These are phyloP conservation scores for Neurospora sp. DNA, from an alignment of 2,329 filamentous ascomycete species.

Conservation along the genomic window DNA sequence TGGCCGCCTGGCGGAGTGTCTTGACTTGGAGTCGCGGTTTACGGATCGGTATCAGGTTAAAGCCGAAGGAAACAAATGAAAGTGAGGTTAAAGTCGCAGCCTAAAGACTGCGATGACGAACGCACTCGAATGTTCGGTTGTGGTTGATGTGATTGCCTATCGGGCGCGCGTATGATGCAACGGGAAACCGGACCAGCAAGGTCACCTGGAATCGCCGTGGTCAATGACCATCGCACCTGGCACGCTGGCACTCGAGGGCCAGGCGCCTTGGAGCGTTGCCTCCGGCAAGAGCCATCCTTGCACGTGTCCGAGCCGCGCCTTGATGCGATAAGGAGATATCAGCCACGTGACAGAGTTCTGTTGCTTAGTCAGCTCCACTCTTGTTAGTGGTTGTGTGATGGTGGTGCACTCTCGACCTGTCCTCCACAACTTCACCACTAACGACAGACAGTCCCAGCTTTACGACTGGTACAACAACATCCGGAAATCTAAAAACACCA, in stretches of 20 bases:
- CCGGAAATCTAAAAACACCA: not conserved
- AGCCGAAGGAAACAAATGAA: not conserved
- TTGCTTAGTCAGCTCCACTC: not conserved
- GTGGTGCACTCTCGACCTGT: not conserved
- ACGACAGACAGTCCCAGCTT: not conserved
- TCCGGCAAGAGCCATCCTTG: not conserved
- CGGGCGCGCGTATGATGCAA: constrained; percentile 16
- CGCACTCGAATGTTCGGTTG: constrained; percentile 3
- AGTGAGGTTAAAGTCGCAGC: not conserved
- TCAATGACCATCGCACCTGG: not conserved
- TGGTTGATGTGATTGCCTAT: constrained; percentile 14
- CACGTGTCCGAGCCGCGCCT: not conserved
- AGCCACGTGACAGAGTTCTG: not conserved
- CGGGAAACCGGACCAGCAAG: constrained; percentile 9
- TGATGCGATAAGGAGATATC: not conserved
- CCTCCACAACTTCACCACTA: not conserved
- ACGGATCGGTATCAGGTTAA: not conserved
- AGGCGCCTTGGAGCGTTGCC: not conserved
- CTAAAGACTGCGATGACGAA: constrained; percentile 6
- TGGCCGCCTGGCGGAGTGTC: not conserved
- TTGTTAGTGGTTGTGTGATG: not conserved
- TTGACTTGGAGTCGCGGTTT: not conserved
- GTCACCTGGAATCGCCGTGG: constrained; percentile 4
- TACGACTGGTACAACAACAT: not conserved
- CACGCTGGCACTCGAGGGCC: not conserved